Evolutionary conservation across 192 early-diverging fungal genomes (phyloP), one percentile per base, ranked within the genome.

Genomic region (Coemansia sp.): DNA sequence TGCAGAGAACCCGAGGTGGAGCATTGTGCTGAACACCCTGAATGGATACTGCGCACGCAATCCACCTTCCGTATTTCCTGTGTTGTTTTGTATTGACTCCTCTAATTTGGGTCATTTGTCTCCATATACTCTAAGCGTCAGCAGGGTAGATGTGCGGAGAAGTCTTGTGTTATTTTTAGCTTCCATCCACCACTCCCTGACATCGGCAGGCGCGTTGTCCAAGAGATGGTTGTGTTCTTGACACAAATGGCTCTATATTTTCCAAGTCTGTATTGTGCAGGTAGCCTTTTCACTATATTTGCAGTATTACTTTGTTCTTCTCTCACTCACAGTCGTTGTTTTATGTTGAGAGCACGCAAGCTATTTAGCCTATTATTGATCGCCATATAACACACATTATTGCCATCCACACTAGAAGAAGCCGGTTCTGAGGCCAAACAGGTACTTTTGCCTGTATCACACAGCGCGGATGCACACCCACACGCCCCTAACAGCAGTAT

Each of bases 221-320:
- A 22, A 13, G 45, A 13, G 45, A 48, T 48, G 22, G 10, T 25
- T 48, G 45, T 11, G 9, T 15, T 23, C 45, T 15, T 45, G 38
- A 17, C 42, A 20, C 42, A 59, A 25, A 41, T 31, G 11, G n/a
- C 36, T 25, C 57, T 59, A 29, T 59, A 44, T 15, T 13, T 59
- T n/a, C n/a, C n/a, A n/a, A n/a, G n/a, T 59, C 22, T 42, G 34
- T 58, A 22, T 25, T 27, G 57, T 27, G 37, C 30, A 41, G 28
- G 13, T 41, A 59, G 23, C 15, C 40, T 59, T 44, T 59, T 17
- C 29, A 2, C 56, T 58, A 19, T 58, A 27, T 25, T 40, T n/a
- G n/a, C n/a, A n/a, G 23, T 60, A 48, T 60, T 54, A 13, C 25
- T 27, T 62, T 55, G 37, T 50, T 10, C 33, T 55, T 41, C 38